Evolutionary conservation across 495 filamentous ascomycete genomes (phyloP), one percentile per base, ranked within the genome.

Genomic region (Podospora bellae-mahoneyi): DNA sequence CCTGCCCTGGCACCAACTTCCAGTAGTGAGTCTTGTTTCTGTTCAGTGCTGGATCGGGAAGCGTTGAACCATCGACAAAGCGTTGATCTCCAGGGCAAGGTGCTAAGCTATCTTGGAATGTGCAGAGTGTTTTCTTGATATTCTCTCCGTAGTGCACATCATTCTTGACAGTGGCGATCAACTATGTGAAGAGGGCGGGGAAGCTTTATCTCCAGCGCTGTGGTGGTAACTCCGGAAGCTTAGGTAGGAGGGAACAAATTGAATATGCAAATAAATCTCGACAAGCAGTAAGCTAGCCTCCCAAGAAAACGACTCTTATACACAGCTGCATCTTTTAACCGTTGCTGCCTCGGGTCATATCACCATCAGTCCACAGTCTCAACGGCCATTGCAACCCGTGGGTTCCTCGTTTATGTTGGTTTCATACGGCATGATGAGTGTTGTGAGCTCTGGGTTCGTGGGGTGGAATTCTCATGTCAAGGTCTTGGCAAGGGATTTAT

Each of bases 121-220:
- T 28, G 58, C 64, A 53, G 26, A 20, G 26, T 28, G 23, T 23
- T 34, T 28, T 28, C 57, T 66, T 66, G 58, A 2, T 19, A 59
- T 32, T 30, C 32, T 39, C 10, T 39, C 34, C 0, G 23, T 23
- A 23, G 23, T 39, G 34, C 34, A 39, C 34, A 39, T 39, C 34
- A 39, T 39, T 39, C 10, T 39, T 39, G 34, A 39, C 34, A 39
- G 34, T 39, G 34, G 5, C 5, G 34, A 39, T 39, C 34, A 39
- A 39, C 34, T 48, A 10, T 48, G 15, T 48, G 39, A 48, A 10
- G 2, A 16, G 13, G 39, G 39, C 39, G 39, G 39, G 39, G 39
- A 48, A 48, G 39, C 7, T 48, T 48, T 48, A 48, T 48, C 39
- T 48, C 39, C 39, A 48, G 39, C 9, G 9, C 13, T 10, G 39